phyloP scores from a whole-genome alignment of 2,329 filamentous ascomycete genomes.

The Pseudogymnoascus sp. region DNA sequence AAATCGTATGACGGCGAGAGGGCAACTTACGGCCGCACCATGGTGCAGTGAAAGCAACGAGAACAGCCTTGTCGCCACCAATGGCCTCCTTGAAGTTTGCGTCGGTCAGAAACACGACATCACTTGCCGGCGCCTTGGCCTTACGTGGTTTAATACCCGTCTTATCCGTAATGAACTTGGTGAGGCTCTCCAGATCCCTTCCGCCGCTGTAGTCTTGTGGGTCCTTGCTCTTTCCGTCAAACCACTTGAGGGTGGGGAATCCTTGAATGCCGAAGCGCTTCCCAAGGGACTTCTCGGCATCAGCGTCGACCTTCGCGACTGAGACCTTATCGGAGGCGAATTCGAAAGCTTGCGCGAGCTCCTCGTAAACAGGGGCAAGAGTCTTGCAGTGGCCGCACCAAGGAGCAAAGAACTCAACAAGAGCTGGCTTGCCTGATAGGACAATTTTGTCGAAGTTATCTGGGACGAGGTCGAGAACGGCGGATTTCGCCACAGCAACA shows the following conservation, averaged over 20 bases:
- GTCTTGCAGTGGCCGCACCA: conserved; percentile 99
- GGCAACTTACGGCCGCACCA: conserved; percentile 92
- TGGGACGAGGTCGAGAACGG: conserved; percentile 82
- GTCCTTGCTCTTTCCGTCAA: conserved; percentile 84
- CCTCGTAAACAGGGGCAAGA: conserved; percentile 89
- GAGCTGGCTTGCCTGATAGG: conserved; percentile 84
- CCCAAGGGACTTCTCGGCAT: conserved; percentile 75
- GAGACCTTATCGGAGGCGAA: conserved; percentile 64
- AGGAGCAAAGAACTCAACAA: conserved; percentile 96
- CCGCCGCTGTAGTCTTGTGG: conserved; percentile 81
- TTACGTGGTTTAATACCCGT: conserved; percentile 73
- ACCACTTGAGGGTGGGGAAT: conserved; percentile 96
- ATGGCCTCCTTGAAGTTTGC: conserved; percentile 66
- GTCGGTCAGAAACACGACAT: conserved; percentile 74
- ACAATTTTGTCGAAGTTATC: conserved; percentile 88
- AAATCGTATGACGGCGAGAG: background rate
- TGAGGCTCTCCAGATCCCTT: conserved; percentile 78
- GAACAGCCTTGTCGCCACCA: conserved; percentile 77
- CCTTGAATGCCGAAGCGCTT: conserved; percentile 84
- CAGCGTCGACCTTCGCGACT: conserved; percentile 94
- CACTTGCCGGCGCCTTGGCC: conserved; percentile 62
- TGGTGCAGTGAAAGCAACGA: conserved; percentile 95
- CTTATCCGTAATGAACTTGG: conserved; percentile 76
- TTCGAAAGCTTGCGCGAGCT: conserved; percentile 69
- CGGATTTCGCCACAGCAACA: conserved; percentile 59